Base-by-base conservation (phyloP, 2,329 filamentous ascomycete species). In the Neonectria ditissima region DNA sequence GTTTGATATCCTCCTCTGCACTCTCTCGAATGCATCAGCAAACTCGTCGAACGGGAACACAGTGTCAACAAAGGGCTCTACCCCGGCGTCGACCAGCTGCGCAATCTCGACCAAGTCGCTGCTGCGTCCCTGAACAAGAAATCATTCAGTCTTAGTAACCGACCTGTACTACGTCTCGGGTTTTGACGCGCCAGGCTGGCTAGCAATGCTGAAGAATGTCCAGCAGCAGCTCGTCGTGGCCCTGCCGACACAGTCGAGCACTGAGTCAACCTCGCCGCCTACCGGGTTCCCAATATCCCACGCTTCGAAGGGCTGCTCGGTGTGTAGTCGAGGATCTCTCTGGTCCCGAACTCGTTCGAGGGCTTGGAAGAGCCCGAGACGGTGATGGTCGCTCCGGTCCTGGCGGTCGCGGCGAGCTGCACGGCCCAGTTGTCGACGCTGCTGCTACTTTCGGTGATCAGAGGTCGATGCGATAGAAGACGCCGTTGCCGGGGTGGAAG, bases 201-300 rank as follows among this genome's bases (percentile, higher is more conserved):
- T 73, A 13, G 72, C 73, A 44, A 81, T 72, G 55, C 76, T 77
- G 20, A 81, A 55, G 26, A 81, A 62, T 8, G 68, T 69, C 79
- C 79, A 82, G 63, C 74, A 74, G 1, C 70, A 68, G 10, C 60
- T 63, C 50, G 80, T 67, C 28, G 75, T 73, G 16, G 71, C 65
- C 20, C 79, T 78, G n/a, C 79, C 79, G 30, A 79, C 69, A 62
- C 77, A 77, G 65, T 81, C 79, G 16, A 80, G 32, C 2, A 80
- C 70, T 3, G 80, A 61, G 53, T 81, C 78, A 2, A 72, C 71
- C 57, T 77, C 70, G 16, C 75, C 64, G 45, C 55, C 59, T 5
- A 54, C 69, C 1, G 70, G 63, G 48, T 76, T 72, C 14, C 63
- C 70, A 2, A 56, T 65, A 3, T 68, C 76, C 80, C 79, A 81